A percentile compares a stretch with the other conserved stretches of the same genome.
Evolutionary conservation across 202 grass and related monocot species (phyloP).

Genomic region (Panicum hallii): DNA sequence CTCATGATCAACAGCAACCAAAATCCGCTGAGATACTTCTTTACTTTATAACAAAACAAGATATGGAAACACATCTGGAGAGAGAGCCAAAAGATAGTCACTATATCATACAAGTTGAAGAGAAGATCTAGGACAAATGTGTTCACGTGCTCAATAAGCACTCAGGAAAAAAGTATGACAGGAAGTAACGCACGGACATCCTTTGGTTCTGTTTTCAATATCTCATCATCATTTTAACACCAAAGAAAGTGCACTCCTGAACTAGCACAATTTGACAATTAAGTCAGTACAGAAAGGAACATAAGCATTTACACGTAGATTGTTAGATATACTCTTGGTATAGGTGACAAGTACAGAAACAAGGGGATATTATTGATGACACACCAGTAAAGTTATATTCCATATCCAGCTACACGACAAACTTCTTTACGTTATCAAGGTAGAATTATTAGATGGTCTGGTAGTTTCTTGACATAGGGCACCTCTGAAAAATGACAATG

Average conservation of each 20-base stretch:
- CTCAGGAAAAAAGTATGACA: background rate
- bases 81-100: background rate
- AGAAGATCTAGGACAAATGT: background rate
- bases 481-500: conserved; percentile 20
- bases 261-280: conserved; percentile 8
- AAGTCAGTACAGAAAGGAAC: conserved; percentile 9
- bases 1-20: background rate
- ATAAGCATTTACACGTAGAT: conserved; percentile 24
- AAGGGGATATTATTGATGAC: conserved; percentile 22
- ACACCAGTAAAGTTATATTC: conserved; percentile 3
- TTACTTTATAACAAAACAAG: conserved; percentile 29
- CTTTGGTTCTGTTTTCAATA: background rate
- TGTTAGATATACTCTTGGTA: background rate
- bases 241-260: conserved; percentile 10
- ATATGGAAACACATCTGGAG: background rate
- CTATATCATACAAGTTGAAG: conserved; percentile 21
- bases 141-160: background rate
- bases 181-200: background rate
- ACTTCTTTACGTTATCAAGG: conserved; percentile 41
- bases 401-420: background rate
- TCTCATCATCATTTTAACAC: conserved; percentile 19
- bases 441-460: background rate
- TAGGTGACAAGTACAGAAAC: conserved; percentile 20
- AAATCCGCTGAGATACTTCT: background rate
- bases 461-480: conserved; percentile 2